A percentile compares a stretch with the other conserved stretches of the same genome.
Evolutionary conservation across 1,284 basidiomycete genomes (phyloP).

Genomic region (Moniliella sp.): DNA sequence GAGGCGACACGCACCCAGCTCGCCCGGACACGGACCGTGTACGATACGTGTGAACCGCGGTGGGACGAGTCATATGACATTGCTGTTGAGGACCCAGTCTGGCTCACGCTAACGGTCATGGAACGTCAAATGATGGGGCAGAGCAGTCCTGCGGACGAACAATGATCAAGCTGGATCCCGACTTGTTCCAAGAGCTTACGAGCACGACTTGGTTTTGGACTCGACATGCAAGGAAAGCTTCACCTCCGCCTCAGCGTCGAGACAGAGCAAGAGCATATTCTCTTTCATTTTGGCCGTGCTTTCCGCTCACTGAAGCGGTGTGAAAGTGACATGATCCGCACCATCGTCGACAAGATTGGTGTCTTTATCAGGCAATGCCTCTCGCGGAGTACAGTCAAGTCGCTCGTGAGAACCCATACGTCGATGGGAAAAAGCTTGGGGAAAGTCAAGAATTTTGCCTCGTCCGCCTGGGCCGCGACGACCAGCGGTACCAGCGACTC

Average conservation of each 20-base stretch:
- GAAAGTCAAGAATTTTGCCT: constrained; percentile 29
- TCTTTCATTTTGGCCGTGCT: constrained; percentile 87
- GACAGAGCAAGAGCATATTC: constrained; percentile 88
- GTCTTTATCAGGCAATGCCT: constrained; percentile 71
- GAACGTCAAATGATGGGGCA: constrained; percentile 55
- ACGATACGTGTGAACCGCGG: constrained; percentile 66
- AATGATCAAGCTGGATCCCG: constrained; percentile 75
- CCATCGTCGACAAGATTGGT: constrained; percentile 81
- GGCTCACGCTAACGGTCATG: constrained; percentile 86
- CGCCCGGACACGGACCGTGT: constrained; percentile 85
- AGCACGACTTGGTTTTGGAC: constrained; percentile 78
- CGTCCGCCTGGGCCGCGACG: constrained; percentile 21
- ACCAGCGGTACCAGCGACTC: constrained; percentile 10
- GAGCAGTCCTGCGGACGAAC: constrained; percentile 65
- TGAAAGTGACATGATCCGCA: constrained; percentile 82
- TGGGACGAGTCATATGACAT: constrained; percentile 97
- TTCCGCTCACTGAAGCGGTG: constrained; percentile 83
- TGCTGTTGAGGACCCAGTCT: constrained; percentile 55
- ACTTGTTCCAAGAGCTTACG: constrained; percentile 67
- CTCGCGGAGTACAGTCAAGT: constrained; percentile 48
- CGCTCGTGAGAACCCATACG: constrained; percentile 24
- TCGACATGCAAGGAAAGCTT: constrained; percentile 58
- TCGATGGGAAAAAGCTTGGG: constrained; percentile 25
- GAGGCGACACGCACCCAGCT: constrained; percentile 61
- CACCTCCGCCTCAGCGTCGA: constrained; percentile 86